These are phyloP conservation scores for Ustilago vetiveriae DNA, from an alignment of 1,284 basidiomycete genomes.

Conservation along the genomic window DNA sequence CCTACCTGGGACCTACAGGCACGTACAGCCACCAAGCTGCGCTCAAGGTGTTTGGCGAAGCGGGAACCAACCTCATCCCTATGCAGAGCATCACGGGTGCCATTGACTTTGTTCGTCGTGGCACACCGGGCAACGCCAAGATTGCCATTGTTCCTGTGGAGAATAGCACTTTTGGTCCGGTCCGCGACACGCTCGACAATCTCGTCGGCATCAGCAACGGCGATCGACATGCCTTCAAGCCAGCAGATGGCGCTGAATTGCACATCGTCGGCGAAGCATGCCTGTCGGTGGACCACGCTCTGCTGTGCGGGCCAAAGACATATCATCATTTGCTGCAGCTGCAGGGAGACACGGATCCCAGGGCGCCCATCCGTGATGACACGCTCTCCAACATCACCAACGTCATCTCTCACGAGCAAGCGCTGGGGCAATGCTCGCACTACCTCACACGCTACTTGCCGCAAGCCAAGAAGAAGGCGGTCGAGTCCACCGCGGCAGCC, in stretches of 20 bases:
- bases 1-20: conserved; percentile 45
- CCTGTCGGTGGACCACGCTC: conserved; percentile 38
- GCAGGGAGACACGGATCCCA: conserved; percentile 34
- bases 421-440: conserved; percentile 44
- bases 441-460: conserved; percentile 45
- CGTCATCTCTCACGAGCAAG: conserved; percentile 52
- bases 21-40: conserved; percentile 51
- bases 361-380: conserved; percentile 33
- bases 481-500: conserved; percentile 46
- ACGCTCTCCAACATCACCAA: conserved; percentile 50
- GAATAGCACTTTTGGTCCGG: conserved; percentile 49
- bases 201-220: conserved; percentile 43
- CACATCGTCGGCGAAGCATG: conserved; percentile 44
- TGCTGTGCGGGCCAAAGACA: conserved; percentile 47
- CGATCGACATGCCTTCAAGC: conserved; percentile 31
- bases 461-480: conserved; percentile 41
- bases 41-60: conserved; percentile 40
- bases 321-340: conserved; percentile 43
- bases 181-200: conserved; percentile 39
- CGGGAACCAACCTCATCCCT: conserved; percentile 39
- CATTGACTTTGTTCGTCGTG: conserved; percentile 50
- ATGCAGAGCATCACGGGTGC: conserved; percentile 49
- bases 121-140: conserved; percentile 43
- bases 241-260: conserved; percentile 22
- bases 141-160: conserved; percentile 47